Percentiles rank a stretch among this genome's conserved stretches.
Evolutionary conservation across 2,329 filamentous ascomycete species (phyloP).

Genomic region (Fusarium brachygibbosum): DNA sequence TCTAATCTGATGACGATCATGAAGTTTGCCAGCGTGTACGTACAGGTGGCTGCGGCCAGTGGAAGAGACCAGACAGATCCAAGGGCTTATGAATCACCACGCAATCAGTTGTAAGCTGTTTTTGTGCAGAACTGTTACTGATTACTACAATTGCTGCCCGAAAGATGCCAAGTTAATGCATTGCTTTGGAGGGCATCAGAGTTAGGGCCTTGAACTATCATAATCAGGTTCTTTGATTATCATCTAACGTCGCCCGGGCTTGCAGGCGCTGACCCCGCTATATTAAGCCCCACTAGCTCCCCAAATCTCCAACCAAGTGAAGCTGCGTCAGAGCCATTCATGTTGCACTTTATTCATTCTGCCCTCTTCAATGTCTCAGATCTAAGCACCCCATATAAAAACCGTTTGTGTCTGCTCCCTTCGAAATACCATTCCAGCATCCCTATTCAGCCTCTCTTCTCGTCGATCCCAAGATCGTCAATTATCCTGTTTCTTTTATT

Average conservation of each 20-base stretch:
- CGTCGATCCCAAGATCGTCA: not conserved
- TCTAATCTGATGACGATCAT: slow-evolving; percentile 41
- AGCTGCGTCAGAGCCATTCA: slow-evolving; percentile 12
- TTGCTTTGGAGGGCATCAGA: not conserved
- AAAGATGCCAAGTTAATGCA: not conserved
- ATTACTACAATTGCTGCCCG: slow-evolving; percentile 17
- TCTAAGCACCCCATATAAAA: slow-evolving; percentile 23
- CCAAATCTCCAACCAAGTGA: slow-evolving; percentile 19
- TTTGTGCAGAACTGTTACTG: not conserved
- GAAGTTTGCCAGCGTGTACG: slow-evolving; percentile 33
- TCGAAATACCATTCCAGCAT: not conserved
- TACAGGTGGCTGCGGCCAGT: slow-evolving; percentile 8
- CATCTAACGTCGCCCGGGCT: not conserved
- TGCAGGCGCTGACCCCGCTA: slow-evolving; percentile 33
- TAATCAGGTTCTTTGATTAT: slow-evolving; percentile 20
- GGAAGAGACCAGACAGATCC: slow-evolving; percentile 5
- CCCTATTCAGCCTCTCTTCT: slow-evolving; percentile 2
- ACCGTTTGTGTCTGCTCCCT: not conserved
- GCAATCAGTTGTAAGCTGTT: slow-evolving; percentile 13
- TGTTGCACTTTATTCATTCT: slow-evolving; percentile 5
- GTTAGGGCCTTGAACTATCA: slow-evolving; percentile 2
- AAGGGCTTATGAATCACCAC: slow-evolving; percentile 26
- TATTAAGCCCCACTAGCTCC: slow-evolving; percentile 38
- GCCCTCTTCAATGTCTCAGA: slow-evolving; percentile 20
- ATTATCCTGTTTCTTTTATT: slow-evolving; percentile 12